These are phyloP conservation scores for Globisporangium paroecandrum DNA, from an alignment of 352 stramenopile genomes.

Conservation along the genomic window DNA sequence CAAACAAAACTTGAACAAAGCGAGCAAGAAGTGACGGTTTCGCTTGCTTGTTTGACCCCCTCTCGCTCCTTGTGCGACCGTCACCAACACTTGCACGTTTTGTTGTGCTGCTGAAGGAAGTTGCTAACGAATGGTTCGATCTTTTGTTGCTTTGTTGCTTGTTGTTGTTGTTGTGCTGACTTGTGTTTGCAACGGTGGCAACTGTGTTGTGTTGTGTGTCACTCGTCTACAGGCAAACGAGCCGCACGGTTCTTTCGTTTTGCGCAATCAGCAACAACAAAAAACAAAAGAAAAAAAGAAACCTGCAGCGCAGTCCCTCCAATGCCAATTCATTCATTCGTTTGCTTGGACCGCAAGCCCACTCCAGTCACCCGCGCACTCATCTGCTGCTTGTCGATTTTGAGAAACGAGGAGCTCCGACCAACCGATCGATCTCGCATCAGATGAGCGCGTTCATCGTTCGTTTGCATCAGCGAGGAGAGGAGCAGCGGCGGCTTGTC, in stretches of 20 bases:
- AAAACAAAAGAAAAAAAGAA: background rate
- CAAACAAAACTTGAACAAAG: background rate
- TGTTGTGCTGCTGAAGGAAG: background rate
- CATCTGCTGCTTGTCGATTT: background rate
- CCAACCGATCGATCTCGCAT: background rate
- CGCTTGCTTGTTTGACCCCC: background rate
- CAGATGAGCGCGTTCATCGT: background rate
- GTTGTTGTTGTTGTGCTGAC: background rate
- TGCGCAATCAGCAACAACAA: background rate
- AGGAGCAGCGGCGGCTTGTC: background rate
- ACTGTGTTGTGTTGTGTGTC: background rate
- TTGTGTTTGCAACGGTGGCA: background rate
- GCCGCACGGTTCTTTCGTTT: background rate
- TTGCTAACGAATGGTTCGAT: background rate
- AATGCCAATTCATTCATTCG: background rate
- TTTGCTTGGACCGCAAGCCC: background rate
- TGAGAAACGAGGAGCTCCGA: background rate
- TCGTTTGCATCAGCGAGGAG: background rate
- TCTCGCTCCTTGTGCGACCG: no score
- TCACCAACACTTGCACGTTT: background rate
- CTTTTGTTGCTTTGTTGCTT: background rate
- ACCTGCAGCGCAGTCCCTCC: background rate
- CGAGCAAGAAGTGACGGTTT: background rate
- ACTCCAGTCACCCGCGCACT: background rate
- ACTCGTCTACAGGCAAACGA: background rate